These are phyloP conservation scores for Aspergillus fischeri DNA, from an alignment of 2,329 filamentous ascomycete species.

Conservation along the genomic window DNA sequence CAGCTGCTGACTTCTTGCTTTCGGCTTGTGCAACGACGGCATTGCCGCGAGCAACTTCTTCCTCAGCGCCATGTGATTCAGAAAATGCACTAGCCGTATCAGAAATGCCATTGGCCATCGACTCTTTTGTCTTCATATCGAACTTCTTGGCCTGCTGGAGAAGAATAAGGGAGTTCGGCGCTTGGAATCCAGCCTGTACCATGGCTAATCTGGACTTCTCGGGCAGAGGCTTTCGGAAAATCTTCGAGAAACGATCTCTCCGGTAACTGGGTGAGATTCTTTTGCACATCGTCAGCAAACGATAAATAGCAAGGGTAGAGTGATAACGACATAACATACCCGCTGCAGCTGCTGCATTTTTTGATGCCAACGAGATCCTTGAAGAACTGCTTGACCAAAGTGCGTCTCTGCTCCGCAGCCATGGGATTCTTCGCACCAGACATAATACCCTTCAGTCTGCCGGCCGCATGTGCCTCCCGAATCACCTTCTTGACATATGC, in stretches of 20 bases:
- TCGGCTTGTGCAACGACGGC: conserved; percentile 36
- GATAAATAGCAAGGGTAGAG: conserved; percentile 1
- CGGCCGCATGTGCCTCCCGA: conserved; percentile 52
- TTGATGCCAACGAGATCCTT: conserved; percentile 65
- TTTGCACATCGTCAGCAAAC: conserved; percentile 17
- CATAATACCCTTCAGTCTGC: conserved; percentile 39
- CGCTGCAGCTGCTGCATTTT: conserved; percentile 64
- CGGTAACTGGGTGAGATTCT: conserved; percentile 78
- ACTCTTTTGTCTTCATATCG: conserved; percentile 29
- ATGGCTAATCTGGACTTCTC: conserved; percentile 74
- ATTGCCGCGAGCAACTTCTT: conserved; percentile 54
- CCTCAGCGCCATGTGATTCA: conserved; percentile 54
- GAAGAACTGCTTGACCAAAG: conserved; percentile 77
- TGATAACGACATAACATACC: conserved; percentile 32
- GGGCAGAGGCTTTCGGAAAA: conserved; percentile 78
- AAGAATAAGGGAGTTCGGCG: conserved; percentile 66
- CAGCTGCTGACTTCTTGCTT: conserved; percentile 32
- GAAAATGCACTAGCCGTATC: conserved; percentile 55
- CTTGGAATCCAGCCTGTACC: conserved; percentile 63
- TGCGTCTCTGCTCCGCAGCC: conserved; percentile 69
- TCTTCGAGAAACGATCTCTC: conserved; percentile 88
- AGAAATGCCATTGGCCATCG: conserved; percentile 20
- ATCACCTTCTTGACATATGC: conserved; percentile 72
- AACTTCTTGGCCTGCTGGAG: conserved; percentile 46
- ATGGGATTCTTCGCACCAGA: conserved; percentile 73